A percentile compares a stretch with the other conserved stretches of the same genome.
phyloP scores from a whole-genome alignment of 441 rosid genomes.

The Eruca vesicaria region DNA sequence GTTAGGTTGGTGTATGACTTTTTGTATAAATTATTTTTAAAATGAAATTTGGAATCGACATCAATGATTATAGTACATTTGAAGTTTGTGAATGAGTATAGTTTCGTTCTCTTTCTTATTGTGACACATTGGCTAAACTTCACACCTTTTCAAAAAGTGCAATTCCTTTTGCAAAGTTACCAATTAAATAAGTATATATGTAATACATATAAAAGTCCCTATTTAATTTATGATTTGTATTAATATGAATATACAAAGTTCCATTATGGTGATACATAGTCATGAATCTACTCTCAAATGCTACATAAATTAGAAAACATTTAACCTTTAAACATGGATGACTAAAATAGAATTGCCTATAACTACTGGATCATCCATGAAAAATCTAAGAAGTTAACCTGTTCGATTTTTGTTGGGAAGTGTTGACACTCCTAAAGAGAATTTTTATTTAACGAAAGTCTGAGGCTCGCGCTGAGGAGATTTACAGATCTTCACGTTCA shows the following conservation, averaged over 20 bases:
- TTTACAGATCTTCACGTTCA: too few relatives aligned
- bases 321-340: not conserved
- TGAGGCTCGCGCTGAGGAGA: too few relatives aligned
- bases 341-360: not conserved
- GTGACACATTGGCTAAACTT: conserved; percentile 17
- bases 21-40: not conserved
- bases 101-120: conserved; percentile 21
- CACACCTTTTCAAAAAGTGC: conserved; percentile 7
- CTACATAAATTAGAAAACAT: not conserved
- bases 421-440: too few relatives aligned
- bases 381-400: too few relatives aligned
- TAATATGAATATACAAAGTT: not conserved
- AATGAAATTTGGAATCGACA: conserved; percentile 12
- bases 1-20: conserved; percentile 28
- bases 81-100: conserved; percentile 31
- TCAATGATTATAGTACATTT: conserved; percentile 15
- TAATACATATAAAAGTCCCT: not conserved
- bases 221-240: not conserved
- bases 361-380: too few relatives aligned
- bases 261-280: not conserved
- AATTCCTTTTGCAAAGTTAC: conserved; percentile 23
- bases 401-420: too few relatives aligned
- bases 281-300: not conserved
- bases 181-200: not conserved
- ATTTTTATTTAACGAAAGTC: too few relatives aligned